phyloP scores from a whole-genome alignment of 139 green algal species.

The Picochlorum sp. region DNA sequence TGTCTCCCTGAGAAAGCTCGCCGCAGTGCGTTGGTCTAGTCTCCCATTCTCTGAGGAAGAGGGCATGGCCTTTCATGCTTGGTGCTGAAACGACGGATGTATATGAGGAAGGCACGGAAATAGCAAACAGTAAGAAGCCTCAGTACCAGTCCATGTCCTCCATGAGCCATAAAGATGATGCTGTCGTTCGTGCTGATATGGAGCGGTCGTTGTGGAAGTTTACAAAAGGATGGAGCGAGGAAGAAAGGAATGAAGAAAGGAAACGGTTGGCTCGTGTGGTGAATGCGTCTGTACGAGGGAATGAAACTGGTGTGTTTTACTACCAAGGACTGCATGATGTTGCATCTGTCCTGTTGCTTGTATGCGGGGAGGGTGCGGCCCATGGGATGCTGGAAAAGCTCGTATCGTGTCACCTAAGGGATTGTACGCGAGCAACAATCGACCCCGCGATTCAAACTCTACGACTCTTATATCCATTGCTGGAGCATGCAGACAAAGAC shows the following conservation, averaged over 20 bases:
- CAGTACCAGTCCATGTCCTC: constrained; percentile 9
- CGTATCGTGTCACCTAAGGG: constrained; percentile 47
- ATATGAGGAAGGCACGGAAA: neutral
- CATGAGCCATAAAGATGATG: constrained; percentile 39
- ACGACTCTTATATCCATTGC: constrained; percentile 47
- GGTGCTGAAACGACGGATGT: constrained; percentile 19
- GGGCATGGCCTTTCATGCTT: constrained; percentile 64
- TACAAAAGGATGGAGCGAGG: constrained; percentile 45
- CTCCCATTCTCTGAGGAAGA: constrained; percentile 42
- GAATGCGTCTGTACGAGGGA: constrained; percentile 43
- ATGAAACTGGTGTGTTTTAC: constrained; percentile 52
- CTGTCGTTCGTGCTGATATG: constrained; percentile 59
- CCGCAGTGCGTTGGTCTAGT: constrained; percentile 60
- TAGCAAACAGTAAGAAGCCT: neutral
- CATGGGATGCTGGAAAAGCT: constrained; percentile 53
- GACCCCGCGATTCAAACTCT: constrained; percentile 62
- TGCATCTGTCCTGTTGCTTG: constrained; percentile 74
- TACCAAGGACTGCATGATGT: constrained; percentile 85
- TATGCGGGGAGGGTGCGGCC: constrained; percentile 37
- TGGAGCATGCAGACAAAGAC: constrained; percentile 30
- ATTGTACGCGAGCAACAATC: constrained; percentile 64
- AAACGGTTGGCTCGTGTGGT: constrained; percentile 51
- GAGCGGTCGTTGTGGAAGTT: constrained; percentile 65
- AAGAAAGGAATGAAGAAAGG: constrained; percentile 32
- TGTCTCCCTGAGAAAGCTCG: constrained; percentile 45